These are phyloP conservation scores for Chloris gayana DNA, from an alignment of 176 grass and related monocot species.

Conservation along the genomic window DNA sequence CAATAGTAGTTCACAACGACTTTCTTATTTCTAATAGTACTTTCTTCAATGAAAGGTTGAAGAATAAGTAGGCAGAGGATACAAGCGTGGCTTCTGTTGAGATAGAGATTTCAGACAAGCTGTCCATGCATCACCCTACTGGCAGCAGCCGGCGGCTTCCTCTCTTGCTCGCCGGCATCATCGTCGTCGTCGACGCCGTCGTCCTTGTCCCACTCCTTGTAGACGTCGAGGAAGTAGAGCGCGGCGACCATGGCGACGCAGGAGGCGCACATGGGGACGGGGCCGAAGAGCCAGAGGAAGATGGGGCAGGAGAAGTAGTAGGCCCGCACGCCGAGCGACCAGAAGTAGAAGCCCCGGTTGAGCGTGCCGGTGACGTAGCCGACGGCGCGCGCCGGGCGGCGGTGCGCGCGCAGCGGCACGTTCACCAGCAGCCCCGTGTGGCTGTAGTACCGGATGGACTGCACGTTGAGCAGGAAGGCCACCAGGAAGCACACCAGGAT, in stretches of 20 bases:
- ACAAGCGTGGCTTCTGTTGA: not conserved
- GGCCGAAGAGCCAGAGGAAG: slow-evolving; percentile 71
- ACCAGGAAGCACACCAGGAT: slow-evolving; percentile 83
- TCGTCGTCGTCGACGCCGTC: not conserved
- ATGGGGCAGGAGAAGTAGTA: slow-evolving; percentile 78
- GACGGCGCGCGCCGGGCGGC: slow-evolving; percentile 20
- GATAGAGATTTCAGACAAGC: not conserved
- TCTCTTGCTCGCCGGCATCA: not conserved
- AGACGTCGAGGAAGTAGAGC: slow-evolving; percentile 61
- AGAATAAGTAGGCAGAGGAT: not conserved
- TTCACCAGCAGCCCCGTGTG: slow-evolving; percentile 65
- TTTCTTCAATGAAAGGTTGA: not conserved
- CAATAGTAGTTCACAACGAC: not conserved
- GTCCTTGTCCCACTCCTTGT: slow-evolving; percentile 25
- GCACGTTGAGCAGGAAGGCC: slow-evolving; percentile 81
- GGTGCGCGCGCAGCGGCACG: slow-evolving; percentile 51
- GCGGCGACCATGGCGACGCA: slow-evolving; percentile 39
- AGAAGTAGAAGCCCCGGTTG: slow-evolving; percentile 68
- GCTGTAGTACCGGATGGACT: slow-evolving; percentile 88
- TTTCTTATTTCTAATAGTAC: not conserved
- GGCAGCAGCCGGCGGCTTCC: not conserved
- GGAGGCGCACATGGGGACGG: slow-evolving; percentile 49
- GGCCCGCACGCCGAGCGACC: slow-evolving; percentile 57
- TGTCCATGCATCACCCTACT: not conserved
- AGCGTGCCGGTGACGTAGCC: slow-evolving; percentile 53